Evolutionary conservation across 441 rosid species (phyloP), one percentile per base, ranked within the genome.

Genomic region (Erodium texanum): DNA sequence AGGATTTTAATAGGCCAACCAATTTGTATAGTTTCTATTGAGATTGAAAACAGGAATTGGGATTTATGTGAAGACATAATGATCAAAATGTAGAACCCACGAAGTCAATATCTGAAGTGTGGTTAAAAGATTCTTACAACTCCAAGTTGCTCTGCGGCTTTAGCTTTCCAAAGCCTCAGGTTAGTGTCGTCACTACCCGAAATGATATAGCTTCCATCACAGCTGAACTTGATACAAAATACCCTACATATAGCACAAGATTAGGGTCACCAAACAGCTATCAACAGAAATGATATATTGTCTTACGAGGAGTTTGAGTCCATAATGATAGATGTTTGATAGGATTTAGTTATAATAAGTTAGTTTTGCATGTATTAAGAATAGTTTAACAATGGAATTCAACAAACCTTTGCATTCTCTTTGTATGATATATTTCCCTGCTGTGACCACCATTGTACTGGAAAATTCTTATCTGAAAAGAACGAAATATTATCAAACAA

Each of bases 141-240:
- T 83, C 98, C 99, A 76, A 89, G 24, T 77, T 90, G 99, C 71
- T 94, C 97, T 6, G 99, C 87, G 24, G 98, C 98, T 75, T 88
- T 94, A 70, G 99, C 91, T 85, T 94, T 94, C 97, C 98, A 92
- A 62, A 94, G 71, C 82, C 98, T 84, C 68, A 94, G 83, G 77
- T 94, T 94, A 24, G 96, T 87, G 71, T 92, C 98, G 78, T 94
- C 98, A 68, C 99, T 94, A 24, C 97, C 99, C 0, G 99, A 92
- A 76, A 94, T 81, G 24, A 92, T 83, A 45, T 89, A 94, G 69
- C 83, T 85, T 15, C 87, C 97, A 80, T 94, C 99, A 27, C 96
- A 83, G 79, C 88, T 94, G 79, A 86, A 94, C 81, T 86, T 92
- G 76, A 86, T 93, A 62, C 88, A 94, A 72, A 94, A 94, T 23